Evolutionary conservation across 208 protist species (phyloP).

Genomic region (Leishmania guyanensis): DNA sequence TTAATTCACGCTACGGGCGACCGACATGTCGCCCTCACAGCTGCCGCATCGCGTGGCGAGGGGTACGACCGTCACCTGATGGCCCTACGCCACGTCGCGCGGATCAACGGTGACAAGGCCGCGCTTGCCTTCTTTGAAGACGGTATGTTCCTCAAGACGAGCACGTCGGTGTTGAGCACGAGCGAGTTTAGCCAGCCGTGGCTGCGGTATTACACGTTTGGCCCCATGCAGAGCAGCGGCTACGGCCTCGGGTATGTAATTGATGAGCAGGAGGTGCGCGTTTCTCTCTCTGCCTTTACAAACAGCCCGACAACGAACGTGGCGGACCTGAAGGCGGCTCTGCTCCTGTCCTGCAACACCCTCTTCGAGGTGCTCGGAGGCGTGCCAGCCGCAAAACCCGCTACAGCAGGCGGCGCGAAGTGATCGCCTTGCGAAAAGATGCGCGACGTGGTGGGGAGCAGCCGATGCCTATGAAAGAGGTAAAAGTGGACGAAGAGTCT

Average conservation of each 20-base stretch:
- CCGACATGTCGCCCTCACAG: slow-evolving; percentile 51
- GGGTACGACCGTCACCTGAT: slow-evolving; percentile 92
- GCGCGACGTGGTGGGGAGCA: not conserved
- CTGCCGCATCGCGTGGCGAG: slow-evolving; percentile 64
- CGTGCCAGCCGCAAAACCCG: slow-evolving; percentile 1
- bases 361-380: slow-evolving; percentile 24
- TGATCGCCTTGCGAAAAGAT: not conserved
- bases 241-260: slow-evolving; percentile 95
- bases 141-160: slow-evolving; percentile 55
- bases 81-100: slow-evolving; percentile 79
- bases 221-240: slow-evolving; percentile 82
- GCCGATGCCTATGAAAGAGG: not conserved
- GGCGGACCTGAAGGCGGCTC: slow-evolving; percentile 46
- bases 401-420: not conserved
- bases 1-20: slow-evolving; percentile 56
- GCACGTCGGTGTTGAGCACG: slow-evolving; percentile 60
- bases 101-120: slow-evolving; percentile 59
- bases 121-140: slow-evolving; percentile 86
- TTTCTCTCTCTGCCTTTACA: slow-evolving; percentile 85
- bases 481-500: not conserved
- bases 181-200: slow-evolving; percentile 73
- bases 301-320: slow-evolving; percentile 76
- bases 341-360: slow-evolving; percentile 25
- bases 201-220: slow-evolving; percentile 84
- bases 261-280: slow-evolving; percentile 77